Evolutionary conservation across 2,329 filamentous ascomycete species (phyloP).

Genomic region (Epichloe coenophiala): DNA sequence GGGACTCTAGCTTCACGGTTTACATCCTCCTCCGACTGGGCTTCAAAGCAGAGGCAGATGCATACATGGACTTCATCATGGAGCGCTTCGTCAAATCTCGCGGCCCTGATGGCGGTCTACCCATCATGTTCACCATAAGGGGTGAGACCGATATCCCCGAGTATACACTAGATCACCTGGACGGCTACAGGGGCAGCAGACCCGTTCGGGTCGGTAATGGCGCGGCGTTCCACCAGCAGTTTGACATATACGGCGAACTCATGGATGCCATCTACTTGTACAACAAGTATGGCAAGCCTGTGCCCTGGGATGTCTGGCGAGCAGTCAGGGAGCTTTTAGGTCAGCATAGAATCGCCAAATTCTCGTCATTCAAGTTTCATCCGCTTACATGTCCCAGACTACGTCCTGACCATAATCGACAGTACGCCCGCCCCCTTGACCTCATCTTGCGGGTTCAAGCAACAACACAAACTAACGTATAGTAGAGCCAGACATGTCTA

Average conservation of each 20-base stretch:
- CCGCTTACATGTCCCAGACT: conserved; percentile 31
- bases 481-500: conserved; percentile 61
- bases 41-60: conserved; percentile 61
- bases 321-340: conserved; percentile 52
- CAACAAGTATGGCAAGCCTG: conserved; percentile 67
- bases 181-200: conserved; percentile 56
- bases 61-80: conserved; percentile 68
- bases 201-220: conserved; percentile 69
- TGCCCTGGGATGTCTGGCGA: conserved; percentile 65
- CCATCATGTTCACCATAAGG: conserved; percentile 72
- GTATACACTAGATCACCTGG: conserved; percentile 52
- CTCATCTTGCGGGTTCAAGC: neutral
- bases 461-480: neutral
- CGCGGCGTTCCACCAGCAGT: conserved; percentile 61
- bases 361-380: too few species aligned
- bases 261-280: conserved; percentile 68
- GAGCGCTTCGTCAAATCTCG: conserved; percentile 52
- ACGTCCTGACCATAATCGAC: conserved; percentile 53
- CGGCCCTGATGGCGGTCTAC: conserved; percentile 47
- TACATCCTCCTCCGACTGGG: conserved; percentile 67
- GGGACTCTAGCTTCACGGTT: conserved; percentile 65
- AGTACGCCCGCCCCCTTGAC: conserved; percentile 20
- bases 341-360: conserved; percentile 11
- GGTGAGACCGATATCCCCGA: conserved; percentile 65
- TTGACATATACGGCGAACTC: conserved; percentile 69